Conservation (phyloP, 805 yeast genomes). For the Komagataella pastoris region DNA sequence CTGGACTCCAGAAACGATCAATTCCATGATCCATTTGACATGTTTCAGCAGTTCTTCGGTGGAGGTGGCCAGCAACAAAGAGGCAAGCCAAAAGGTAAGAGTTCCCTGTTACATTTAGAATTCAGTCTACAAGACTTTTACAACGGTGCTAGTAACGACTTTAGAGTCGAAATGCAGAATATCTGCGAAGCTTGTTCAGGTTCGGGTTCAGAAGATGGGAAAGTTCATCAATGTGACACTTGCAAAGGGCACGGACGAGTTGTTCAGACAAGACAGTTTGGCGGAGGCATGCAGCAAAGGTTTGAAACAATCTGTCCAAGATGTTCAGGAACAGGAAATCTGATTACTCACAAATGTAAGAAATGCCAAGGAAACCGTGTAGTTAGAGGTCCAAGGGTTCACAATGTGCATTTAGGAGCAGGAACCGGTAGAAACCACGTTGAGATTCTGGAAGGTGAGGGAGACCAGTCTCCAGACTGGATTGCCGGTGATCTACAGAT, state of each 20-base stretch:
- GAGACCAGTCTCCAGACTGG: constrained; percentile 75
- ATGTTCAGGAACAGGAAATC: constrained; percentile 70
- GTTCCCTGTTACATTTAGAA: constrained; percentile 40
- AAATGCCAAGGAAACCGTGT: constrained; percentile 65
- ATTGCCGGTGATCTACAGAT: constrained; percentile 69
- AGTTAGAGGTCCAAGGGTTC: constrained; percentile 36
- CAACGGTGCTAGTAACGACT: constrained; percentile 50
- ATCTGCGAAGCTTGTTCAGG: constrained; percentile 73
- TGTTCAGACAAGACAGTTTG: constrained; percentile 58
- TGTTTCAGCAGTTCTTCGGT: constrained; percentile 54
- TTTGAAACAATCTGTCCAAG: constrained; percentile 67
- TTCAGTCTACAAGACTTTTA: constrained; percentile 55
- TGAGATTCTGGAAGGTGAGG: constrained; percentile 57
- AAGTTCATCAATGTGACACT: constrained; percentile 43
- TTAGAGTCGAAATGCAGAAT: constrained; percentile 56
- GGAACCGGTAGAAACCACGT: constrained; percentile 56
- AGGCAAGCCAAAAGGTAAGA: constrained; percentile 46
- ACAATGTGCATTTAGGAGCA: constrained; percentile 48
- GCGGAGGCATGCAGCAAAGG: constrained; percentile 84
- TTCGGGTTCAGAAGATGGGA: constrained; percentile 73
- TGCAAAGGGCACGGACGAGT: constrained; percentile 73
- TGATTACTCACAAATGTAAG: constrained; percentile 50
- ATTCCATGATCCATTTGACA: constrained; percentile 30
- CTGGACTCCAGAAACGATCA: constrained; percentile 19
- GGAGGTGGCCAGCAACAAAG: constrained; percentile 22